A percentile compares a stretch with the other conserved stretches of the same genome.
Conservation (phyloP, 2,329 filamentous ascomycete genomes). For the Scortechinia acanthostroma region DNA sequence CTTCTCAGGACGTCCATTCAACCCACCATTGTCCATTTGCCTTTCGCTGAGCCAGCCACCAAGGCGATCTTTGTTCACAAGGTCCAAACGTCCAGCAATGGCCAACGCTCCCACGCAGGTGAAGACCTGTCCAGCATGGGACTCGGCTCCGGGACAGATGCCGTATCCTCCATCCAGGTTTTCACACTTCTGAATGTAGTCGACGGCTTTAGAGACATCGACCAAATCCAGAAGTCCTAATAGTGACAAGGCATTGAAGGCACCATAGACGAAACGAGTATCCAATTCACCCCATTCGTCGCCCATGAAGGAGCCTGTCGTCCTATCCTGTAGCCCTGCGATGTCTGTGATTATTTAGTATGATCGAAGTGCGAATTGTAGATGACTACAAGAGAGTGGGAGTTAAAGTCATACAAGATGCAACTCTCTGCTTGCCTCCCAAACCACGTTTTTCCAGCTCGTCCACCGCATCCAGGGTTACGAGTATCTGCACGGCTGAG, state of each 20-base stretch:
- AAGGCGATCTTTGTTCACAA: conserved; percentile 75
- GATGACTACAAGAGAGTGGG: conserved; percentile 3
- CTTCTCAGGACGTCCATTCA: conserved; percentile 94
- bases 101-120: conserved; percentile 83
- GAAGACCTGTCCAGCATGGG: conserved; percentile 91
- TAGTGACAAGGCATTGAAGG: conserved; percentile 82
- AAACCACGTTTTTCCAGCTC: conserved; percentile 68
- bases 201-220: conserved; percentile 73
- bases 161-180: conserved; percentile 98
- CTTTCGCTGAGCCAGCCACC: conserved; percentile 89
- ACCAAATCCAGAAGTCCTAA: conserved; percentile 69
- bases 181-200: conserved; percentile 72
- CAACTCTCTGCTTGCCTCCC: conserved; percentile 67
- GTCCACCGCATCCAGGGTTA: conserved; percentile 75
- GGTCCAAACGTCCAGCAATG: conserved; percentile 74
- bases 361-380: background rate
- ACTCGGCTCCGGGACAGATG: conserved; percentile 84
- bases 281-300: conserved; percentile 97
- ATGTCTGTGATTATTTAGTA: conserved; percentile 47
- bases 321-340: conserved; percentile 70
- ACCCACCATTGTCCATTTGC: conserved; percentile 76
- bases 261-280: conserved; percentile 87
- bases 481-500: conserved; percentile 88
- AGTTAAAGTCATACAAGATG: conserved; percentile 58
- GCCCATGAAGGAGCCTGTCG: conserved; percentile 81